These are phyloP conservation scores for Picocystis salinarum DNA, from an alignment of 139 green algal species.

Conservation along the genomic window DNA sequence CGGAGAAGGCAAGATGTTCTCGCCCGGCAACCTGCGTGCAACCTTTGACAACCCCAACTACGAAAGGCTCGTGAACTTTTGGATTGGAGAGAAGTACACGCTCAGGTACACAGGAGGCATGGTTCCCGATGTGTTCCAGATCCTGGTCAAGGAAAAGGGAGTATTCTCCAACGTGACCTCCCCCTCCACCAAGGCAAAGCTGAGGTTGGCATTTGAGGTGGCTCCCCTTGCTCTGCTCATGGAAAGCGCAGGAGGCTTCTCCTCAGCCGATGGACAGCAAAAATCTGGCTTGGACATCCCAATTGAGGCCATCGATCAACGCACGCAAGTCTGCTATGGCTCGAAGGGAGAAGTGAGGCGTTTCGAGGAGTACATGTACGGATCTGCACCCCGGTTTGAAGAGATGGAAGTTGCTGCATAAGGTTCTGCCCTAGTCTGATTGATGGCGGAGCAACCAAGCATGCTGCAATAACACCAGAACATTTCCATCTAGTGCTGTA, in stretches of 20 bases:
- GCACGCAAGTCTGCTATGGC: conserved; percentile 77
- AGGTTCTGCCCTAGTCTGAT: too few relatives aligned
- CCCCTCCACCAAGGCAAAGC: conserved; percentile 86
- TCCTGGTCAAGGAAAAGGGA: conserved; percentile 88
- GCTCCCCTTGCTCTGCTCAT: conserved; percentile 62
- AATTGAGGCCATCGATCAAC: conserved; percentile 62
- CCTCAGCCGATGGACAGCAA: conserved; percentile 48
- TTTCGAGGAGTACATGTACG: conserved; percentile 82
- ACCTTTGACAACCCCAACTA: conserved; percentile 89
- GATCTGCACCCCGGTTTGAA: conserved; percentile 33
- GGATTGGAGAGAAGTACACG: conserved; percentile 88
- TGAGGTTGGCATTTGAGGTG: conserved; percentile 70
- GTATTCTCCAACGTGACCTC: conserved; percentile 89
- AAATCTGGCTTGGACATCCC: conserved; percentile 58
- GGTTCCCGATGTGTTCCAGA: conserved; percentile 92
- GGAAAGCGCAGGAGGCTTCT: conserved; percentile 66
- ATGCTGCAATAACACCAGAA: too few relatives aligned
- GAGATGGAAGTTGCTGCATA: conserved; percentile 13
- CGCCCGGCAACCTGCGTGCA: conserved; percentile 81
- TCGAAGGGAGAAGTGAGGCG: conserved; percentile 46
- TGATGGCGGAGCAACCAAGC: too few relatives aligned
- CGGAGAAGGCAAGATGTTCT: conserved; percentile 87
- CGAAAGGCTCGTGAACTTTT: conserved; percentile 72
- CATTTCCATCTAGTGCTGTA: too few relatives aligned
- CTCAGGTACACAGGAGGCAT: conserved; percentile 89